These are phyloP conservation scores for Ophiognomonia clavigignenti-juglandacearum DNA, from an alignment of 2,329 filamentous ascomycete genomes.

Conservation along the genomic window DNA sequence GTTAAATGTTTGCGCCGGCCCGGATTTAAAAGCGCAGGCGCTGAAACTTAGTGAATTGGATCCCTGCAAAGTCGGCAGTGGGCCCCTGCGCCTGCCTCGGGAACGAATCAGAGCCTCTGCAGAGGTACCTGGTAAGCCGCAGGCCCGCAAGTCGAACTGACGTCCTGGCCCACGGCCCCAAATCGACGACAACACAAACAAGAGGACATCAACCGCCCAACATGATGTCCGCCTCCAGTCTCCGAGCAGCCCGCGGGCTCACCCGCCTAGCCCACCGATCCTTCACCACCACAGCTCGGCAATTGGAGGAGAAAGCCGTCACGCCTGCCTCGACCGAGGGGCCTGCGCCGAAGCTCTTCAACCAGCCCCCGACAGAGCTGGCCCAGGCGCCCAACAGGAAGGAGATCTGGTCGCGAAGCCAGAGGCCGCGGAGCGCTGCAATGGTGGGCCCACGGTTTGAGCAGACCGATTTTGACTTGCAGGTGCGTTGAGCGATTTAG, in stretches of 20 bases:
- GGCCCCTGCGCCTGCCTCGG: background rate
- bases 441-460: constrained; percentile 96
- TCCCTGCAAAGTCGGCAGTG: too few species aligned
- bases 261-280: constrained; percentile 40
- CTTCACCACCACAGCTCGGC: constrained; percentile 44
- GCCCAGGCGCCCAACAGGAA: constrained; percentile 84
- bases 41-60: too few species aligned
- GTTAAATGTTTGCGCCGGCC: too few species aligned
- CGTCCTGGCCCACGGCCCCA: too few species aligned
- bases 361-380: constrained; percentile 40
- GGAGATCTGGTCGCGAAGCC: constrained; percentile 78
- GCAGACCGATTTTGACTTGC: constrained; percentile 87
- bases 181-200: constrained; percentile 9
- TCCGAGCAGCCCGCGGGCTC: constrained; percentile 36
- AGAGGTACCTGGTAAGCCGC: constrained; percentile 6
- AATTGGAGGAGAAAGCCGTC: constrained; percentile 37
- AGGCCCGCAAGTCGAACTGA: too few species aligned
- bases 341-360: constrained; percentile 40
- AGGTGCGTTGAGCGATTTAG: constrained; percentile 56
- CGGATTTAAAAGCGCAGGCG: background rate
- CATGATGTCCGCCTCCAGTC: constrained; percentile 39
- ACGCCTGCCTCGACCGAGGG: constrained; percentile 36
- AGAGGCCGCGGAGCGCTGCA: constrained; percentile 72
- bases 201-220: constrained; percentile 23
- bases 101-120: constrained; percentile 11